phyloP scores from a whole-genome alignment of 371 early-diverging fungal species.

The Mucor mucedo region DNA sequence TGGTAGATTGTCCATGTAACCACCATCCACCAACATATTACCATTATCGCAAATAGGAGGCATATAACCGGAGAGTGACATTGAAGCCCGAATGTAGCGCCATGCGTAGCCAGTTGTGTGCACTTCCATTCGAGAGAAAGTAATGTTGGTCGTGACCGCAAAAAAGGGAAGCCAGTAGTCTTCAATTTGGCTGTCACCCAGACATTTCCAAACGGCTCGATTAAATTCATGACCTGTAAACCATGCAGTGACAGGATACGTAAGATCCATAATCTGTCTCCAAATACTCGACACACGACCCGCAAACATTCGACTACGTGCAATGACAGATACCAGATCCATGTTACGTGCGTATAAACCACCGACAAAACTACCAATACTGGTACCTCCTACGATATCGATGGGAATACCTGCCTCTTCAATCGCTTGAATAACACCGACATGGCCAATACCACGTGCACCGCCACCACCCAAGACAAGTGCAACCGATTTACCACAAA shows the following conservation, averaged over 20 bases:
- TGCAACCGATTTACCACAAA: slow-evolving; percentile 95
- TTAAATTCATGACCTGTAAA: slow-evolving; percentile 96
- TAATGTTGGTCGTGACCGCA: slow-evolving; percentile 97
- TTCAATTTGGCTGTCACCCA: slow-evolving; percentile 94
- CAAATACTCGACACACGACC: slow-evolving; percentile 84
- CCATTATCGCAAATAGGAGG: slow-evolving; percentile 97
- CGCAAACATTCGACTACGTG: slow-evolving; percentile 86
- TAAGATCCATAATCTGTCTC: slow-evolving; percentile 93
- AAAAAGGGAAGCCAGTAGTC: slow-evolving; percentile 98
- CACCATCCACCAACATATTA: slow-evolving; percentile 98
- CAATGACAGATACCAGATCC: slow-evolving; percentile 88
- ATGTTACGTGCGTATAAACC: slow-evolving; percentile 94
- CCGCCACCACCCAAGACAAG: slow-evolving; percentile 99
- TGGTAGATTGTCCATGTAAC: slow-evolving; percentile 99
- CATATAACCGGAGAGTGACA: slow-evolving; percentile 96
- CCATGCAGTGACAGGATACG: slow-evolving; percentile 94
- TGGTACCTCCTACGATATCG: slow-evolving; percentile 98
- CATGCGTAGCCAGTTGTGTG: slow-evolving; percentile 95
- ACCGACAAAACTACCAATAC: slow-evolving; percentile 97
- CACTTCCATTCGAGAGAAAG: slow-evolving; percentile 92
- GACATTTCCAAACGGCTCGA: slow-evolving; percentile 93
- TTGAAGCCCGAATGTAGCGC: slow-evolving; percentile 98
- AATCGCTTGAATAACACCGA: slow-evolving; percentile 96
- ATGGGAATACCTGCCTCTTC: slow-evolving; percentile 99
- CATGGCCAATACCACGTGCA: slow-evolving; percentile 96